Conservation (phyloP, 495 filamentous ascomycete genomes). For the Halenospora varia region DNA sequence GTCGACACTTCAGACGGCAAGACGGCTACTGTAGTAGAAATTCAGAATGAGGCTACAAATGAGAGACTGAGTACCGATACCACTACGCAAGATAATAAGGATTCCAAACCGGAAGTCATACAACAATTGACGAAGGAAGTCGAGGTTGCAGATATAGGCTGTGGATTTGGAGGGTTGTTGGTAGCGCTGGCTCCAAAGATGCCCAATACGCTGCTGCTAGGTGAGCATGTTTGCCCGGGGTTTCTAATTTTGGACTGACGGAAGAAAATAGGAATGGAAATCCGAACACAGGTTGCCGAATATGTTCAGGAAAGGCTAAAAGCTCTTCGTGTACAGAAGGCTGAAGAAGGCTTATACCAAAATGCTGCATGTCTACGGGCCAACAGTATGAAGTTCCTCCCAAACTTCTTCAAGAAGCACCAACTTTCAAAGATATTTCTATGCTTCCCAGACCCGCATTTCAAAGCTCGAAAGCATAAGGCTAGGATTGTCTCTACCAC, state of each 20-base stretch:
- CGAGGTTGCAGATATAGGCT: slow-evolving; percentile 96
- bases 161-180: slow-evolving; percentile 88
- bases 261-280: slow-evolving; percentile 65
- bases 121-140: slow-evolving; percentile 60
- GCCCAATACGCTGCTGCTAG: slow-evolving; percentile 78
- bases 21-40: slow-evolving; percentile 1
- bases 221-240: slow-evolving; percentile 35
- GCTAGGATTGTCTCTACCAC: slow-evolving; percentile 87
- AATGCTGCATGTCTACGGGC: slow-evolving; percentile 83
- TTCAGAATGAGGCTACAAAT: not conserved
- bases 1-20: slow-evolving; percentile 30
- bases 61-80: not conserved
- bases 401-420: slow-evolving; percentile 80
- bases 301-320: slow-evolving; percentile 83
- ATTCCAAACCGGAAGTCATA: slow-evolving; percentile 21
- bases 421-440: slow-evolving; percentile 90
- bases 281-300: slow-evolving; percentile 80
- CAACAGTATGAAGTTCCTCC: slow-evolving; percentile 98
- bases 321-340: slow-evolving; percentile 68
- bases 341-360: slow-evolving; percentile 59
- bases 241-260: slow-evolving; percentile 7
- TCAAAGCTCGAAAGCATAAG: slow-evolving; percentile 96
- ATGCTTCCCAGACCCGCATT: slow-evolving; percentile 97
- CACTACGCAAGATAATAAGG: not conserved
- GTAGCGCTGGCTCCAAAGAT: slow-evolving; percentile 78